Base-by-base conservation (phyloP, 2,329 filamentous ascomycete genomes). In the Raffaelea ambrosiae region DNA sequence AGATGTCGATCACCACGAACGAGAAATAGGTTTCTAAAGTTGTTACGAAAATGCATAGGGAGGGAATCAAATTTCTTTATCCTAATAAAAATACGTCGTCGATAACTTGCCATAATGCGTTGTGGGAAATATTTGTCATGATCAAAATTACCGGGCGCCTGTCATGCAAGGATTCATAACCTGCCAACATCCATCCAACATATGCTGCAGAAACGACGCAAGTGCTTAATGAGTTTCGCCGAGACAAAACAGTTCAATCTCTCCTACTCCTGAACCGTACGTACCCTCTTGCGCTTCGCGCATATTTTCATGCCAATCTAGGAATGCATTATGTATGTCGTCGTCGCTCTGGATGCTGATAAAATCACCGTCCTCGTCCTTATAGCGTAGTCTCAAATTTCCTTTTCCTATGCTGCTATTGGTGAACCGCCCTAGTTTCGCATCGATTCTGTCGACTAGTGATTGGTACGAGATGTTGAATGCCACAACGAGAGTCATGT, bases 391-490 rank as follows among this genome's bases (percentile, higher is more conserved):
- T 66, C 89, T 88, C 57, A 96, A 80, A 55, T 84, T 83, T 53
- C 88, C 86, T 59, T 81, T 84, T 57, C 83, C 83, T 59, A 96
- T 90, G 46, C 86, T 90, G 61, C 87, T 86, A 57, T 77, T 84
- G 19, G 88, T 95, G 58, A 90, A 90, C 48, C 88, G 82, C 51
- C 86, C 86, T 49, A 98, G 78, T 65, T 98, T 98, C 23, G 89
- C 88, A 61, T 98, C 93, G 58, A 98, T 96, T 11, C 93, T 86
- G 62, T 97, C 93, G 54, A 93, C 89, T 48, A 98, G 74, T 21
- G 88, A 93, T 55, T 93, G 88, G 66, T 94, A 97, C 38, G 88
- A 85, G 58, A 97, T 97, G 62, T 94, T 95, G 66, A 88, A 94
- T 29, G 88, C 86, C 39, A 95, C 94, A 11, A 98, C 91, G n/a